A percentile compares a stretch with the other conserved stretches of the same genome.
These are phyloP conservation scores for Trichophyton verrucosum DNA, from an alignment of 2,329 filamentous ascomycete genomes.

Conservation along the genomic window DNA sequence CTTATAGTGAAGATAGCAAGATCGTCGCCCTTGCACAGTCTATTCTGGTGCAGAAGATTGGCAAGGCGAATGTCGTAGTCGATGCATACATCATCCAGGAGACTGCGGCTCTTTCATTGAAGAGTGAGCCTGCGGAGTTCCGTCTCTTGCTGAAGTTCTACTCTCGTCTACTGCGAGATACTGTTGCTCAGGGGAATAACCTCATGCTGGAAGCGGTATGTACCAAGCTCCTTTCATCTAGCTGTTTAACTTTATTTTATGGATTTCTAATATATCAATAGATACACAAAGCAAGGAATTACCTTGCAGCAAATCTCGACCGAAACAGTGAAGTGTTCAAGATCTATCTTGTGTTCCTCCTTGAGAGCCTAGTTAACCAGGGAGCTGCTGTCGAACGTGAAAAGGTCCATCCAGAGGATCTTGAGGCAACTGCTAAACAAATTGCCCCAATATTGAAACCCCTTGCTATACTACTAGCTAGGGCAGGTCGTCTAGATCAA, in stretches of 20 bases:
- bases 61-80: slow-evolving; percentile 65
- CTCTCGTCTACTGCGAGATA: slow-evolving; percentile 59
- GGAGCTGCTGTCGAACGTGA: slow-evolving; percentile 70
- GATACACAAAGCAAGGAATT: slow-evolving; percentile 65
- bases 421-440: slow-evolving; percentile 70
- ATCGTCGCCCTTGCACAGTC: slow-evolving; percentile 87
- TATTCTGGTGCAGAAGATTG: slow-evolving; percentile 92
- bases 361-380: slow-evolving; percentile 80
- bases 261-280: slow-evolving; percentile 18
- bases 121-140: slow-evolving; percentile 69
- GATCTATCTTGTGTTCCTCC: slow-evolving; percentile 68
- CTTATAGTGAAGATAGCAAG: slow-evolving; percentile 70
- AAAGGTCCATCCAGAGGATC: slow-evolving; percentile 61
- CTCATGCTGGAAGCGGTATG: slow-evolving; percentile 59
- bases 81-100: slow-evolving; percentile 79
- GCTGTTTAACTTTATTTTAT: not conserved
- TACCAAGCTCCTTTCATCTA: slow-evolving; percentile 9
- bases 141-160: slow-evolving; percentile 76
- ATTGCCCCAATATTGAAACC: slow-evolving; percentile 81
- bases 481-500: slow-evolving; percentile 15
- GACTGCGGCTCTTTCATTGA: slow-evolving; percentile 62
- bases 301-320: slow-evolving; percentile 58
- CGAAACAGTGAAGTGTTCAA: slow-evolving; percentile 64
- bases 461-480: slow-evolving; percentile 69
- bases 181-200: slow-evolving; percentile 55